Evolutionary conservation across 768 basidiomycete species (phyloP), one percentile per base, ranked within the genome.

Genomic region (Podaxis mareebaensis): DNA sequence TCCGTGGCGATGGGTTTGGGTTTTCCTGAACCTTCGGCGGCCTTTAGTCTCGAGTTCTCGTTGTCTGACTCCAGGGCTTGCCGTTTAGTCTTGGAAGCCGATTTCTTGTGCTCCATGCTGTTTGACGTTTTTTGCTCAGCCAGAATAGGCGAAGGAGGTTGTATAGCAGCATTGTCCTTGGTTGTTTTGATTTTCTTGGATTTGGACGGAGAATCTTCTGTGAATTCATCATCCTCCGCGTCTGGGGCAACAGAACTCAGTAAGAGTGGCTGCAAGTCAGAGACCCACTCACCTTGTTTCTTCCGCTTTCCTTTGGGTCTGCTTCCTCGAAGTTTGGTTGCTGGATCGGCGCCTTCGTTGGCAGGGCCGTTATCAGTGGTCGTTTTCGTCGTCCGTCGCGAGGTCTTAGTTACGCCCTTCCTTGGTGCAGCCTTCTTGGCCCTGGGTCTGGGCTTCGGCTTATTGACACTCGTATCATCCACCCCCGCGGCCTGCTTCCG

Each of bases 221-320:
- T 13, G n/a, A 46, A 24, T 38, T 39, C 60, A 10, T 36, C 40
- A 6, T 48, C 48, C n/a, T 60, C 58, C 17, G 12, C 12, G 22
- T 42, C 53, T 53, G 52, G 20, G 15, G 24, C 10, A 20, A 17
- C 51, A 51, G 24, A 22, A 13, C 42, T 53, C 24, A 17, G 11
- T 7, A 54, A 24, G n/a, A 17, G 4, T 46, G 22, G 26, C 22
- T 30, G 7, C 38, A 28, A 44, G 20, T 26, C 22, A 20, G 11
- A 56, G 39, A n/a, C 33, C 28, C 58, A 28, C n/a, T 40, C 26
- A 36, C 54, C 51, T 30, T 60, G 56, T 42, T 59, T 61, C 53
- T 49, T 64, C 53, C 53, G 39, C 26, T 56, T 62, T 40, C 38
- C 60, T 24, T 39, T 62, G 42, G 60, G 39, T 44, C 20, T 49